Conservation (phyloP, 208 protist species). For the Angomonas deanei region DNA sequence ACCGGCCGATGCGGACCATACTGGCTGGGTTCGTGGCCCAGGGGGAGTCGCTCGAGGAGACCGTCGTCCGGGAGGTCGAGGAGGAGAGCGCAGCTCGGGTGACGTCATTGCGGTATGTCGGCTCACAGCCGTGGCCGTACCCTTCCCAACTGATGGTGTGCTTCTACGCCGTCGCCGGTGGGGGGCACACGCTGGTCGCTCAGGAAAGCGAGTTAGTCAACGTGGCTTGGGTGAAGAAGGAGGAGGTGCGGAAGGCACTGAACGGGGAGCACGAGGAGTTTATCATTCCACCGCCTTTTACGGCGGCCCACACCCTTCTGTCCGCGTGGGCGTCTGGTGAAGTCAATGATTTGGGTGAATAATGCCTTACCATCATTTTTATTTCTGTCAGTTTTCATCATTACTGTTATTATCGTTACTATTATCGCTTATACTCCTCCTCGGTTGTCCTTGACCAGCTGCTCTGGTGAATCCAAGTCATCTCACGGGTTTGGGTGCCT, state of each 20-base stretch:
- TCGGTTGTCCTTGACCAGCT: no score
- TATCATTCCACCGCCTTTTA: constrained; percentile 19
- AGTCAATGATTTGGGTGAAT: constrained; percentile 21
- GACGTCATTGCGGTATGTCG: constrained; percentile 37
- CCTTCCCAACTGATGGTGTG: constrained; percentile 41
- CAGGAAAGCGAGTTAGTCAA: constrained; percentile 34
- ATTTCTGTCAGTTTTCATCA: no score
- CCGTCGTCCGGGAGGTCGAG: constrained; percentile 45
- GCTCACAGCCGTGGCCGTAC: constrained; percentile 49
- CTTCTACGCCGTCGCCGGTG: constrained; percentile 46
- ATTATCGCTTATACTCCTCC: no score
- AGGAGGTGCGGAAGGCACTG: constrained; percentile 35
- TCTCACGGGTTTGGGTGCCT: no score
- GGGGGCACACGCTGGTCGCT: constrained; percentile 10
- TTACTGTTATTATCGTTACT: no score
- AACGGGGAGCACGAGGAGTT: constrained; percentile 26
- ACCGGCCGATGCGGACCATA: constrained; percentile 20
- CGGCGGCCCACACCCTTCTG: constrained; percentile 30
- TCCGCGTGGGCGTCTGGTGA: constrained; percentile 31
- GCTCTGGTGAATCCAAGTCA: no score
- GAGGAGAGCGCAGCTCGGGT: constrained; percentile 47
- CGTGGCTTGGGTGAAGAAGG: constrained; percentile 43
- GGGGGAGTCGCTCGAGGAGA: constrained; percentile 48
- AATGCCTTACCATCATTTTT: not conserved
- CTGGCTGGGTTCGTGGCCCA: constrained; percentile 42